phyloP scores from a whole-genome alignment of 108 stramenopile genomes.

The Skeletonema potamos region DNA sequence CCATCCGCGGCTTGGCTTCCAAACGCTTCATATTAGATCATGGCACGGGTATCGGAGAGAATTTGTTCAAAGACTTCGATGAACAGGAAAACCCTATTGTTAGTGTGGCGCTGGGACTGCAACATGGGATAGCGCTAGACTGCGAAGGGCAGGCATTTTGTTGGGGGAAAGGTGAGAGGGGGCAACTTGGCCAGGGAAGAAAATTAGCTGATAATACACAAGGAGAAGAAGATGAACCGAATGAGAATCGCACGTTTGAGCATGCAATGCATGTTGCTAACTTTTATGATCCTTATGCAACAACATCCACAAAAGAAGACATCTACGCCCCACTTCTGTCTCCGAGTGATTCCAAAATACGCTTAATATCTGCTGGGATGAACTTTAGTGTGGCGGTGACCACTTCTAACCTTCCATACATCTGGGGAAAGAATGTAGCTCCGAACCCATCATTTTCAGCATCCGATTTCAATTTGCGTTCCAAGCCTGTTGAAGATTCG shows the following conservation, averaged over 20 bases:
- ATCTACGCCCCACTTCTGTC: constrained; percentile 40
- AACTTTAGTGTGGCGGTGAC: constrained; percentile 71
- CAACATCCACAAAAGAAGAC: constrained; percentile 18
- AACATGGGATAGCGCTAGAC: constrained; percentile 85
- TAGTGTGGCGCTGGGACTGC: constrained; percentile 81
- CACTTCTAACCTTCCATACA: constrained; percentile 64
- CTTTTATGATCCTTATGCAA: constrained; percentile 48
- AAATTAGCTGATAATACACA: constrained; percentile 52
- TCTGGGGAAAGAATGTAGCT: constrained; percentile 84
- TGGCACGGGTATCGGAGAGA: constrained; percentile 8
- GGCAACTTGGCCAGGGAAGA: constrained; percentile 77
- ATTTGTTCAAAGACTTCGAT: constrained; percentile 23
- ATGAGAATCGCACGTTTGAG: constrained; percentile 44
- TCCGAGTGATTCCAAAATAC: constrained; percentile 27
- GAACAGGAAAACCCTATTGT: constrained; percentile 68
- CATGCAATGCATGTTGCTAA: constrained; percentile 33
- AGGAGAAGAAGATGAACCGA: constrained; percentile 16
- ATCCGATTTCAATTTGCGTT: constrained; percentile 12
- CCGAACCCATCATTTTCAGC: constrained; percentile 26
- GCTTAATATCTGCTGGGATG: constrained; percentile 66
- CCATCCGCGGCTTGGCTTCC: constrained; percentile 52
- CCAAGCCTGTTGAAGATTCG: constrained; percentile 52
- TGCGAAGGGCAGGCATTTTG: constrained; percentile 69
- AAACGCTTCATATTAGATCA: constrained; percentile 32
- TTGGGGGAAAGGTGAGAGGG: constrained; percentile 88